Base-by-base conservation (phyloP, 805 yeast species). In the Starmerella bacillaris region DNA sequence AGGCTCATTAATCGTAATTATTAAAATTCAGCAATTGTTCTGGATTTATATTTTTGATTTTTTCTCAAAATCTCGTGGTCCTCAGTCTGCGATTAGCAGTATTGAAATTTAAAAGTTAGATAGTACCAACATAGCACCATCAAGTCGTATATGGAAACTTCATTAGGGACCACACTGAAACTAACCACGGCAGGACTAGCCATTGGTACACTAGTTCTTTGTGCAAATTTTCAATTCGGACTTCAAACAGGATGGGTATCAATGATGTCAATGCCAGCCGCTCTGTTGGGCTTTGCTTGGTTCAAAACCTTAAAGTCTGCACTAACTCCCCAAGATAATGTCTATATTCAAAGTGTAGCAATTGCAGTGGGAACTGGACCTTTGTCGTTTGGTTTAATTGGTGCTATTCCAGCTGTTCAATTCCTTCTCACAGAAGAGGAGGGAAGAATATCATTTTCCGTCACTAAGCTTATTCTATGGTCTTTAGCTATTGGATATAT, bases 291-390 rank as follows among this genome's bases (percentile, higher is more conserved):
- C 0, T 84, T 72, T 53, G 77, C 94, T 1, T 60, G 78, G 15
- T 86, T 84, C 61, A 79, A 74, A 46, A 58, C 70, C 3, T 47
- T 75, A 2, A 61, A 63, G 18, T 34, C 34, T 11, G 41, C 43
- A 21, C 43, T 52, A 17, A 70, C 89, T 0, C 94, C 82, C 43
- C 94, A 80, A n/a, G 96, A 89, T 51, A 86, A 83, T 49, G 96
- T 86, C 4, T 80, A 70, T 51, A 75, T 80, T 1, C 94, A 82
- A 52, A 79, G 94, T 54, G 71, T 86, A 21, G 82, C 96, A 0
- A 95, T 89, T 4, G 95, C 96, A 0, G 92, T 80, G 1, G 98
- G 98, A 1, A 89, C 98, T 0, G 96, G 96, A 0, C 98, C 98
- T 0, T 61, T 86, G 42, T 92, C 94, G 0, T 86, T 78, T 56